phyloP scores from a whole-genome alignment of 78 protist species.

The Dictyostelium citrinum region DNA sequence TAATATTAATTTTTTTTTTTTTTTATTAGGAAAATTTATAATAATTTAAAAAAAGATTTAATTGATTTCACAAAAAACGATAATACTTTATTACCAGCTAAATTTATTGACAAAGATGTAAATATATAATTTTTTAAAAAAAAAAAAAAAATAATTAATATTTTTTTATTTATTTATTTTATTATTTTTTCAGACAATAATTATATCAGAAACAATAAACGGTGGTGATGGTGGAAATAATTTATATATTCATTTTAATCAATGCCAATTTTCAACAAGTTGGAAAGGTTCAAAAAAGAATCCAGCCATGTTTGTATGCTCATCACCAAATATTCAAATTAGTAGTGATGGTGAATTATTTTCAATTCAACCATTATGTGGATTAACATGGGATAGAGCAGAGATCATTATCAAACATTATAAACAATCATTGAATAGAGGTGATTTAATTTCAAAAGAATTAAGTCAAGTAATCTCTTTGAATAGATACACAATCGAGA shows the following conservation, averaged over 20 bases:
- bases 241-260: constrained; percentile 65
- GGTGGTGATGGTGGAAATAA: neutral
- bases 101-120: constrained; percentile 25
- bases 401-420: neutral
- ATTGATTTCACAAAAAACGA: constrained; percentile 25
- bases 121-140: neutral
- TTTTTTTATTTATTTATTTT: no score
- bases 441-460: constrained; percentile 33
- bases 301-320: constrained; percentile 36
- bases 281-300: constrained; percentile 46
- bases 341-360: constrained; percentile 50
- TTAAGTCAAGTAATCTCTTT: neutral
- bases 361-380: constrained; percentile 54
- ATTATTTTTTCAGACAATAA: constrained; percentile 22
- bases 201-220: constrained; percentile 21
- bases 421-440: constrained; percentile 30
- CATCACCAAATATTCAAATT: constrained; percentile 58
- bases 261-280: constrained; percentile 4
- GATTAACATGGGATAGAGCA: constrained; percentile 36
- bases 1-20: neutral
- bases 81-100: constrained; percentile 32
- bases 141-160: neutral
- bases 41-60: constrained; percentile 24
- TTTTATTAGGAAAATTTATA: neutral
- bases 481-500: constrained; percentile 16